These are phyloP conservation scores for Eleusine indica DNA, from an alignment of 176 grass and related monocot species.

Conservation along the genomic window DNA sequence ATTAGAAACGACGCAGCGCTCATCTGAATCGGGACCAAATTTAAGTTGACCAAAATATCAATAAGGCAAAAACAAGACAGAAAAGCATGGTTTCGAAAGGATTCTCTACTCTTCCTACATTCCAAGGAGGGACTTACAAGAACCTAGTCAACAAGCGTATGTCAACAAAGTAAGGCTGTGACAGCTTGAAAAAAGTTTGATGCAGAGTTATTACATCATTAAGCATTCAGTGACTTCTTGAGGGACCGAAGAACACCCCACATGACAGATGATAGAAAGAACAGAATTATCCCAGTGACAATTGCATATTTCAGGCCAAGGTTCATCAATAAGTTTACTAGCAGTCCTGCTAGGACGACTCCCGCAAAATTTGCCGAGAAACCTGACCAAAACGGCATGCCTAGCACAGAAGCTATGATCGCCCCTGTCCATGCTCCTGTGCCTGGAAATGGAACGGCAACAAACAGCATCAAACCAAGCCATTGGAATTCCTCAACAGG, in stretches of 20 bases:
- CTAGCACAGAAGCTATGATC: constrained; percentile 76
- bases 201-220: constrained; percentile 28
- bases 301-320: constrained; percentile 75
- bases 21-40: too few relatives aligned
- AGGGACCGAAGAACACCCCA: constrained; percentile 77
- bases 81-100: too few relatives aligned
- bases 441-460: constrained; percentile 87
- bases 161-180: not conserved
- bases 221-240: constrained; percentile 50
- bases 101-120: too few relatives aligned
- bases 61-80: too few relatives aligned
- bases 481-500: constrained; percentile 91
- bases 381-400: constrained; percentile 79
- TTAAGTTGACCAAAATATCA: too few relatives aligned
- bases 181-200: not conserved
- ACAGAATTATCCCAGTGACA: constrained; percentile 58
- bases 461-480: constrained; percentile 94
- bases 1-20: too few relatives aligned
- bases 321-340: constrained; percentile 91
- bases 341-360: constrained; percentile 68
- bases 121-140: not conserved
- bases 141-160: not conserved
- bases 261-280: constrained; percentile 78
- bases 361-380: constrained; percentile 81
- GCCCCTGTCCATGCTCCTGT: constrained; percentile 91